Evolutionary conservation across 1,284 basidiomycete genomes (phyloP).

Genomic region (Ceratobasidium sp.): DNA sequence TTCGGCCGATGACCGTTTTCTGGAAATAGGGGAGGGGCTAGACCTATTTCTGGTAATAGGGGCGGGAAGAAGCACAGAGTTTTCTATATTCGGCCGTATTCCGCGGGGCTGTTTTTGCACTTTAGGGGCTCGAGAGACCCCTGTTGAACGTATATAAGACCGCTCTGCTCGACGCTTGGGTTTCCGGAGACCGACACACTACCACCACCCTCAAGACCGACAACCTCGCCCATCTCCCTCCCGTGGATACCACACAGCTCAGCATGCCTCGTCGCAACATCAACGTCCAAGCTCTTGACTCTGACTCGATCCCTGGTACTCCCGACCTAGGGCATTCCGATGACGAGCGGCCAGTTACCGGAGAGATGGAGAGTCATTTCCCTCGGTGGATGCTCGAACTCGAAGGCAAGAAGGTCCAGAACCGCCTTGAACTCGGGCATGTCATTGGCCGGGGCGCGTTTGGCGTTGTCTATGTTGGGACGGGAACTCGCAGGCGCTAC

Average conservation of each 20-base stretch:
- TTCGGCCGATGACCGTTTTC: not conserved
- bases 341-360: conserved; percentile 61
- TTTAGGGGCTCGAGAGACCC: not conserved
- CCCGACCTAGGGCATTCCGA: conserved; percentile 66
- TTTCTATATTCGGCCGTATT: not conserved
- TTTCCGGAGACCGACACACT: conserved; percentile 25
- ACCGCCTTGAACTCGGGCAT: conserved; percentile 84
- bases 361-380: not conserved
- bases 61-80: conserved; percentile 15
- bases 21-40: conserved; percentile 6
- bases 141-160: not conserved
- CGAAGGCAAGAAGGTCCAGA: conserved; percentile 3
- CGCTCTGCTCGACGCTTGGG: not conserved
- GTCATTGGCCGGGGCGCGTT: conserved; percentile 95
- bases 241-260: conserved; percentile 17
- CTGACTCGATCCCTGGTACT: conserved; percentile 14
- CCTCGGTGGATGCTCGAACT: conserved; percentile 36
- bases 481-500: conserved; percentile 63
- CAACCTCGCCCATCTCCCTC: conserved; percentile 12
- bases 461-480: conserved; percentile 93
- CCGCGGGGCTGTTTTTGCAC: not conserved
- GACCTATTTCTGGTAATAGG: not conserved
- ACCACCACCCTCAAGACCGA: conserved; percentile 32
- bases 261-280: conserved; percentile 19
- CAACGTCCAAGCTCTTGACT: not conserved